Conservation (phyloP, 331 rosid genomes). For the Arachis monticola region DNA sequence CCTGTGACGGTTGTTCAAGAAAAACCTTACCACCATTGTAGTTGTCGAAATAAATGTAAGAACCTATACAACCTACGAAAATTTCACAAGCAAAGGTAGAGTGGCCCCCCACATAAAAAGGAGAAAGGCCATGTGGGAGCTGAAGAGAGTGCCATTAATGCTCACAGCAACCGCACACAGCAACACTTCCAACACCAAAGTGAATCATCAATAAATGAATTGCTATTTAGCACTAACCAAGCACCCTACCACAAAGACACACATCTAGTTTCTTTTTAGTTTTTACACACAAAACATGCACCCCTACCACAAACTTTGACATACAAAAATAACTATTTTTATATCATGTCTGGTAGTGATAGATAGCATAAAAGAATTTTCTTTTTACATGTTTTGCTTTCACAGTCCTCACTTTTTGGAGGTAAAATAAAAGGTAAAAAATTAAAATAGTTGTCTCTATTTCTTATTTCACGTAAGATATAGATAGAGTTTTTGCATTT, state of each 20-base stretch:
- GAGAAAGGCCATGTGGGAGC: background rate
- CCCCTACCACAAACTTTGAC: background rate
- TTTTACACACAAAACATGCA: background rate
- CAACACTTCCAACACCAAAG: conserved; percentile 13
- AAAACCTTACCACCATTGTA: background rate
- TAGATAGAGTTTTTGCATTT: too few relatives aligned
- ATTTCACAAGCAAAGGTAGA: conserved; percentile 7
- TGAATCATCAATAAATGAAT: background rate
- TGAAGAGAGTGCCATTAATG: conserved; percentile 43
- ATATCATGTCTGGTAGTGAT: too few relatives aligned
- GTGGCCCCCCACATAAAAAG: conserved; percentile 35
- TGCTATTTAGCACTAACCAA: background rate
- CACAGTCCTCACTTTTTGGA: too few relatives aligned
- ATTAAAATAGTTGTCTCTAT: too few relatives aligned
- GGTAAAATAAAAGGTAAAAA: too few relatives aligned
- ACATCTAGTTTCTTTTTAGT: too few relatives aligned
- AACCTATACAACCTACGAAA: conserved; percentile 29
- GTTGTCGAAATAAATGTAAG: conserved; percentile 35
- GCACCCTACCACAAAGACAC: too few relatives aligned
- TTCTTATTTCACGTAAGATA: too few relatives aligned
- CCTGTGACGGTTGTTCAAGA: conserved; percentile 29
- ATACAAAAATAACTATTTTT: background rate
- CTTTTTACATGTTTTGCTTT: too few relatives aligned
- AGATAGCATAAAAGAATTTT: too few relatives aligned
- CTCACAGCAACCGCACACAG: conserved; percentile 39